Evolutionary conservation across 2,329 filamentous ascomycete species (phyloP).

Genomic region (Periconia macrospinosa): DNA sequence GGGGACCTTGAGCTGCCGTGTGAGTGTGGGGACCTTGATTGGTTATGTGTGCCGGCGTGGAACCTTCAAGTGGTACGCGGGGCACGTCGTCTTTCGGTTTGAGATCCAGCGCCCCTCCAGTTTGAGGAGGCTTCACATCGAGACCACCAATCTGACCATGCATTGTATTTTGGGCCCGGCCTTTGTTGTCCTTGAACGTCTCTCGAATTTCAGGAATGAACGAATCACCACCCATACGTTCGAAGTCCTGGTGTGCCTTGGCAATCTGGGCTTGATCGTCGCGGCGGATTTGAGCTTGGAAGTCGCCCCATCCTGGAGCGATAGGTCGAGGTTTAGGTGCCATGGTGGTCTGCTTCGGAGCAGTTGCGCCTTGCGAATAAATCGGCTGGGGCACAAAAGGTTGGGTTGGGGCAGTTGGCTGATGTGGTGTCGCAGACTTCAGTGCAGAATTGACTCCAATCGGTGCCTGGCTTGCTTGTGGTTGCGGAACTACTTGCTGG

Average conservation of each 20-base stretch:
- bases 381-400: conserved; percentile 22
- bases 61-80: conserved; percentile 25
- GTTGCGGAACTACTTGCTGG: conserved; percentile 30
- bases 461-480: conserved; percentile 25
- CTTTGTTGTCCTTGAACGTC: conserved; percentile 33
- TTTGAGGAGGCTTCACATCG: conserved; percentile 15
- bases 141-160: conserved; percentile 28
- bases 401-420: conserved; percentile 17
- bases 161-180: conserved; percentile 32
- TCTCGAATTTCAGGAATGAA: conserved; percentile 38
- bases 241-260: conserved; percentile 31
- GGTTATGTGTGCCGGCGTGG: conserved; percentile 23
- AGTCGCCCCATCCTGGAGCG: conserved; percentile 37
- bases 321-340: conserved; percentile 28
- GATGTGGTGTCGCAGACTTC: conserved; percentile 18
- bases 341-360: conserved; percentile 16
- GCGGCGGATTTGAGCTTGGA: conserved; percentile 29
- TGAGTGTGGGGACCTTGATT: conserved; percentile 26
- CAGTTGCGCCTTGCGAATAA: conserved; percentile 18
- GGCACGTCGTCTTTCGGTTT: conserved; percentile 30
- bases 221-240: conserved; percentile 28
- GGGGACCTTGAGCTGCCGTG: conserved; percentile 25
- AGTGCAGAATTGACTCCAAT: conserved; percentile 24
- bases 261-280: conserved; percentile 28
- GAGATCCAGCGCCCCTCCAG: conserved; percentile 12